Evolutionary conservation across 202 grass and related monocot genomes (phyloP), one percentile per base, ranked within the genome.

Genomic region (Cymbopogon flexuosus): DNA sequence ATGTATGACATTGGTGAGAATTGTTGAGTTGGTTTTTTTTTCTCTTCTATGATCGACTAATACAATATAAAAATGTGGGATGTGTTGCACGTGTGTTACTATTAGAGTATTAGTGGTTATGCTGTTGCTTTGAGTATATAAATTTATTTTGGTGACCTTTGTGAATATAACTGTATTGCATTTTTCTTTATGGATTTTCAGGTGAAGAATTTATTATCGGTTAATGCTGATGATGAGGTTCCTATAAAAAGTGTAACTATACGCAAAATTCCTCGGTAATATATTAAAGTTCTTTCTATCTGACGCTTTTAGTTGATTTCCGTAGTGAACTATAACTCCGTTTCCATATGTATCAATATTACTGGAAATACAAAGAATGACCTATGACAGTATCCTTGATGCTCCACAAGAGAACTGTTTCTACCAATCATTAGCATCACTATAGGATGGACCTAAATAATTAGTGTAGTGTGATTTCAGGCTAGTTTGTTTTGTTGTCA

Each of bases 191-290:
- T 84, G 37, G 59, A 78, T 37, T 89, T 94, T 67, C 71, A 98
- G 96, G 96, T 95, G 56, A 98, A 99, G 70, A 96, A 99, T 79
- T 88, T 99, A 42, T 85, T 99, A 72, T 91, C 86, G 0, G 86
- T 93, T 70, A 84, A 72, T 14, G 81, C 88, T 76, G 87, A 95
- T 74, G 77, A 85, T 2, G 87, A 88, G 68, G 87, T 91, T 81
- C 92, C 87, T 49, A 75, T 99, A 52, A 99, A 91, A 71, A 90
- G 84, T 39, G 90, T 91, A 36, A 95, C 92, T 69, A 90, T 95
- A 43, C 87, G 88, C 76, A 95, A 99, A 87, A 99, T 99, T 82
- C 96, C 96, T 75, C 72, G 90, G 96, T 95, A 91, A 16, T 29
- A 37, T 75, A 86, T 56, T 19, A 31, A 51, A 70, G 3, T 58